Evolutionary conservation across 2,329 filamentous ascomycete species (phyloP).

Genomic region (Phyllosticta citrichinensis): DNA sequence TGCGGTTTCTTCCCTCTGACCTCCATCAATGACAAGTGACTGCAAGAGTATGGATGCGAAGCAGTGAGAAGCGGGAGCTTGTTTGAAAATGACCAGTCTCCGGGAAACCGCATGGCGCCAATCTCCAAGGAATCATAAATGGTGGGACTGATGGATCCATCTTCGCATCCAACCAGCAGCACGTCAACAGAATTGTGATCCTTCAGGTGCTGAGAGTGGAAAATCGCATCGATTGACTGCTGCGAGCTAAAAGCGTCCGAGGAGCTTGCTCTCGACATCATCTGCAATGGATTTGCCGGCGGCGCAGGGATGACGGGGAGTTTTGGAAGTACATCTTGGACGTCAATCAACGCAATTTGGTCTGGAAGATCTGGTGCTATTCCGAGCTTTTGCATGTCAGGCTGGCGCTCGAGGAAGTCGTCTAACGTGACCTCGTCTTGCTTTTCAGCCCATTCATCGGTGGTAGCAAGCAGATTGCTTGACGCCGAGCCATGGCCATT

Average conservation of each 20-base stretch:
- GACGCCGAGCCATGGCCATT: not conserved
- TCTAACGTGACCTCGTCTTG: slow-evolving; percentile 26
- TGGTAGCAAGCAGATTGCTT: slow-evolving; percentile 11
- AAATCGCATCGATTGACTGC: slow-evolving; percentile 28
- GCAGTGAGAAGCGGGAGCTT: slow-evolving; percentile 49
- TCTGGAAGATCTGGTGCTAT: slow-evolving; percentile 29
- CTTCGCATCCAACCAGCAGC: slow-evolving; percentile 62
- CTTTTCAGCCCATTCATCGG: slow-evolving; percentile 25
- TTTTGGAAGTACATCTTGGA: slow-evolving; percentile 27
- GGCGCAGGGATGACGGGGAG: slow-evolving; percentile 28
- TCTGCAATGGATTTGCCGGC: slow-evolving; percentile 21
- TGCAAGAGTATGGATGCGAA: slow-evolving; percentile 64
- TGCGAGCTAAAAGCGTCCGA: slow-evolving; percentile 31
- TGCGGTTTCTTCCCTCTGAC: slow-evolving; percentile 31
- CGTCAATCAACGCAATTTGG: slow-evolving; percentile 31
- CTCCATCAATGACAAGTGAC: slow-evolving; percentile 59
- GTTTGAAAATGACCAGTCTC: slow-evolving; percentile 32
- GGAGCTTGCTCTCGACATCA: slow-evolving; percentile 18
- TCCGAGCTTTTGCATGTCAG: slow-evolving; percentile 23
- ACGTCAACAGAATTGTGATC: slow-evolving; percentile 69
- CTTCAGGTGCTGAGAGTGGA: slow-evolving; percentile 41
- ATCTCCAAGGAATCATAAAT: slow-evolving; percentile 82
- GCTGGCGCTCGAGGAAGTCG: slow-evolving; percentile 30
- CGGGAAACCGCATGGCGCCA: slow-evolving; percentile 50
- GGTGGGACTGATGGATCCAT: slow-evolving; percentile 63